These are phyloP conservation scores for Oryza glaberrima DNA, from an alignment of 176 grass and related monocot species.

Conservation along the genomic window DNA sequence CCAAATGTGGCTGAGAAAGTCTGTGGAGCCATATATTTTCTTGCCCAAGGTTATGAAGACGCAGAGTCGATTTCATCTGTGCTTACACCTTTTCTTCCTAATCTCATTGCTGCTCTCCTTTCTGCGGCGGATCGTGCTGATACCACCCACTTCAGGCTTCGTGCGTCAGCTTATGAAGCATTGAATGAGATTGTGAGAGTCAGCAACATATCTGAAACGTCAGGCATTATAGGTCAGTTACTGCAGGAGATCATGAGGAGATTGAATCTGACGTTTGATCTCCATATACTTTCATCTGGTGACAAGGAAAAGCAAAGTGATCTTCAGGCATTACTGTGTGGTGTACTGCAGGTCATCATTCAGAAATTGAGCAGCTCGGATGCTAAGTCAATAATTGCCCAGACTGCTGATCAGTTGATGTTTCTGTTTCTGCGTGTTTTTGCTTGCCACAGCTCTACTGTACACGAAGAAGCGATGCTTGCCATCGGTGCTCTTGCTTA, in stretches of 20 bases:
- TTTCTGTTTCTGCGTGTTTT: conserved; percentile 77
- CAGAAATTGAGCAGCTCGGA: conserved; percentile 81
- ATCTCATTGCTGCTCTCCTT: conserved; percentile 75
- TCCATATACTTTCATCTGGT: conserved; percentile 63
- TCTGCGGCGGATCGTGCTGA: conserved; percentile 75
- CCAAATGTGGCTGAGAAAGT: conserved; percentile 92
- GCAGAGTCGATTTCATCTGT: conserved; percentile 54
- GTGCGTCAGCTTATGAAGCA: conserved; percentile 85
- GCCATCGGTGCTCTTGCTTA: conserved; percentile 90
- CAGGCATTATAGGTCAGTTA: conserved; percentile 58
- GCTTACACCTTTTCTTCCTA: conserved; percentile 84
- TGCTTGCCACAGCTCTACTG: conserved; percentile 75
- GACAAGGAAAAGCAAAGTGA: conserved; percentile 82
- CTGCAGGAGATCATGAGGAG: conserved; percentile 77
- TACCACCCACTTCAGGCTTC: conserved; percentile 66
- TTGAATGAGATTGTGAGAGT: conserved; percentile 93
- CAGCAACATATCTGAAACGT: conserved; percentile 65
- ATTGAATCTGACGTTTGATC: conserved; percentile 71
- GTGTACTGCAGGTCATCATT: conserved; percentile 86
- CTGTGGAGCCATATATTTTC: conserved; percentile 88
- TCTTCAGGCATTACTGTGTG: conserved; percentile 84
- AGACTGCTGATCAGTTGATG: conserved; percentile 86
- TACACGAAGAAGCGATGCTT: conserved; percentile 97
- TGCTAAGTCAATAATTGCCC: conserved; percentile 67
- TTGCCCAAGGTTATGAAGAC: conserved; percentile 84